These are phyloP conservation scores for Ceratocystiopsis sp. DNA, from an alignment of 2,329 filamentous ascomycete genomes.

Conservation along the genomic window DNA sequence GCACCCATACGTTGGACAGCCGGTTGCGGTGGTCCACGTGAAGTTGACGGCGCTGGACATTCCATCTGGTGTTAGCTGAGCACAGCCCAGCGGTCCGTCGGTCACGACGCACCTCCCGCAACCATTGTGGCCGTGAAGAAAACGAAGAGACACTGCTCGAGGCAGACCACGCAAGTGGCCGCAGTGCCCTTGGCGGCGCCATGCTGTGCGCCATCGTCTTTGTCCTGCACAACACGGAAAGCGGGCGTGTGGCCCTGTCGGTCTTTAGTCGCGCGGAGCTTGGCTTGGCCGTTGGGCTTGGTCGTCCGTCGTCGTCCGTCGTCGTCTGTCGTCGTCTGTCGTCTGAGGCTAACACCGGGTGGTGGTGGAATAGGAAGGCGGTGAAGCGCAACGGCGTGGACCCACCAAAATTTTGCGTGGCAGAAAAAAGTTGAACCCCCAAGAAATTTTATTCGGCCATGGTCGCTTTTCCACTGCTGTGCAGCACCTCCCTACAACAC, in stretches of 20 bases:
- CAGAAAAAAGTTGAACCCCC: conserved; percentile 4
- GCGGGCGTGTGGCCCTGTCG: too few relatives aligned
- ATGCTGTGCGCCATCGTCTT: too few relatives aligned
- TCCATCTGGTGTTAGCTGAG: too few relatives aligned
- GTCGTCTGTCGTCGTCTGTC: too few relatives aligned
- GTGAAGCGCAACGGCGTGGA: conserved; percentile 1
- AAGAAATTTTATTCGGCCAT: not conserved
- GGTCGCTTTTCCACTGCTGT: too few relatives aligned
- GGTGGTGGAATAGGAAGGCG: conserved; percentile 5
- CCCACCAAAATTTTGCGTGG: conserved; percentile 5
- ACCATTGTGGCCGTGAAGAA: not conserved
- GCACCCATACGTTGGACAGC: conserved; percentile 64
- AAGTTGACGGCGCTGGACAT: conserved; percentile 4
- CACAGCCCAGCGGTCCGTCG: too few relatives aligned
- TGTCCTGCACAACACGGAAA: too few relatives aligned
- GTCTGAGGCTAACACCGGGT: too few relatives aligned
- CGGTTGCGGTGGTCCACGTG: conserved; percentile 20
- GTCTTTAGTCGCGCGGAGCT: too few relatives aligned
- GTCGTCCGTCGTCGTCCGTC: too few relatives aligned
- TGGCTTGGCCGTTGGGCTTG: too few relatives aligned
- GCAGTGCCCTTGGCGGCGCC: not conserved
- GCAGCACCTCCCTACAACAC: not conserved
- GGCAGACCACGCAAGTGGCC: not conserved
- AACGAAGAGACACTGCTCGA: too few relatives aligned
- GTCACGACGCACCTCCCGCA: not conserved